A percentile compares a stretch with the other conserved stretches of the same genome.
phyloP scores from a whole-genome alignment of 1,284 basidiomycete genomes.

The Thelephora terrestris region DNA sequence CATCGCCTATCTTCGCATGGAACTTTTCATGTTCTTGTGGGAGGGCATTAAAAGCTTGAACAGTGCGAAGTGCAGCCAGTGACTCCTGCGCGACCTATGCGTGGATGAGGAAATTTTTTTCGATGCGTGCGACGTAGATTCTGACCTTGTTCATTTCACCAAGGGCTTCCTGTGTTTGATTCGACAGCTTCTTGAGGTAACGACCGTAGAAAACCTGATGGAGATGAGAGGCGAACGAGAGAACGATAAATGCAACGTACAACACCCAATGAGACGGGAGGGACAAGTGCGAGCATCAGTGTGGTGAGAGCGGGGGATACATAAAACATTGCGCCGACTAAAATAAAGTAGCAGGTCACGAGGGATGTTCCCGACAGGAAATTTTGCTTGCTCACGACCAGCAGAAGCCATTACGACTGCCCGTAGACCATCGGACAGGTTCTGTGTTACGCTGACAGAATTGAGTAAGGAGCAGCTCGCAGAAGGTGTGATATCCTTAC shows the following conservation, averaged over 20 bases:
- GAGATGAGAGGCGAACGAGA: background rate
- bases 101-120: background rate
- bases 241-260: conserved; percentile 33
- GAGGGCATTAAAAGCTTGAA: conserved; percentile 83
- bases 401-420: conserved; percentile 84
- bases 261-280: conserved; percentile 90
- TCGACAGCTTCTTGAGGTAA: conserved; percentile 87
- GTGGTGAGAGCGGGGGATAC: conserved; percentile 85
- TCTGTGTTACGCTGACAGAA: conserved; percentile 68
- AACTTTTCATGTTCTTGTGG: conserved; percentile 69
- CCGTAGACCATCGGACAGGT: conserved; percentile 84
- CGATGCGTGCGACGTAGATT: background rate
- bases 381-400: conserved; percentile 49
- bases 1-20: conserved; percentile 51
- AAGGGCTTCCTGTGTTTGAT: conserved; percentile 87
- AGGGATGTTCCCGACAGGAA: background rate
- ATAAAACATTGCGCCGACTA: conserved; percentile 94
- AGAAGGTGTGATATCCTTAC: conserved; percentile 26
- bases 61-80: conserved; percentile 86
- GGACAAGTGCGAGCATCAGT: conserved; percentile 91
- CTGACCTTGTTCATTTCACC: conserved; percentile 85
- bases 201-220: conserved; percentile 82
- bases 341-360: conserved; percentile 2
- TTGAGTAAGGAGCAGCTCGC: conserved; percentile 2
- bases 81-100: conserved; percentile 75